phyloP scores from a whole-genome alignment of 169 alveolate species.

The Plasmodium vinckei region DNA sequence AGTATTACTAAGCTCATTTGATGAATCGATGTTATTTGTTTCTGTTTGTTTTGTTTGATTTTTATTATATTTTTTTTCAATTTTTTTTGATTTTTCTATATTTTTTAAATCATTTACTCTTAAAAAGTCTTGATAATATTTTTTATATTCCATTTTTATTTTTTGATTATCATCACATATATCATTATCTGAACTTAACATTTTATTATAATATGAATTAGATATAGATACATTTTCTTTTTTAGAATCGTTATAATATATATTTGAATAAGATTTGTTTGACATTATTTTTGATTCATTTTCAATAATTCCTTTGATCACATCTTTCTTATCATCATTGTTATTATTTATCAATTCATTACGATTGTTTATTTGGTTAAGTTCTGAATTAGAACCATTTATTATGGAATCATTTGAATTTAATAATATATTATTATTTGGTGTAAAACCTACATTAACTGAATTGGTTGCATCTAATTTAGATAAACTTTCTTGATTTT shows the following conservation, averaged over 20 bases:
- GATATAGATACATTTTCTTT: too few species aligned
- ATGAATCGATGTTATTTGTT: too few species aligned
- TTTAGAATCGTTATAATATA: too few species aligned
- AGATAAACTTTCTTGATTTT: background rate
- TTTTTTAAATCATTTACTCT: slow-evolving; percentile 21
- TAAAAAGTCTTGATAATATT: slow-evolving; percentile 30
- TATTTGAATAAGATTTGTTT: background rate
- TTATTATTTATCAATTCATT: background rate
- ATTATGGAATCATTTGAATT: too few species aligned
- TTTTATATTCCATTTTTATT: background rate
- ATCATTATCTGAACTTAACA: background rate
- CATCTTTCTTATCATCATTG: background rate
- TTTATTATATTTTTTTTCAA: too few species aligned
- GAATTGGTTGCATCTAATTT: background rate
- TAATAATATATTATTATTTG: too few species aligned
- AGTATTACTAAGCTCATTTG: too few species aligned
- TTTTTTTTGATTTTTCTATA: background rate
- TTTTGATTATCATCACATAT: slow-evolving; percentile 7
- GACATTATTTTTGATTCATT: background rate
- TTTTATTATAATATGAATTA: too few species aligned
- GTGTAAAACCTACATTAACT: too few species aligned
- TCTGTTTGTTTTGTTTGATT: too few species aligned
- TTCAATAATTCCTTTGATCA: background rate
- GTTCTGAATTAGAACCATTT: background rate
- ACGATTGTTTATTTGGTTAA: background rate